Conservation (phyloP, 2,329 filamentous ascomycete species). For the Pseudogymnoascus sp. region DNA sequence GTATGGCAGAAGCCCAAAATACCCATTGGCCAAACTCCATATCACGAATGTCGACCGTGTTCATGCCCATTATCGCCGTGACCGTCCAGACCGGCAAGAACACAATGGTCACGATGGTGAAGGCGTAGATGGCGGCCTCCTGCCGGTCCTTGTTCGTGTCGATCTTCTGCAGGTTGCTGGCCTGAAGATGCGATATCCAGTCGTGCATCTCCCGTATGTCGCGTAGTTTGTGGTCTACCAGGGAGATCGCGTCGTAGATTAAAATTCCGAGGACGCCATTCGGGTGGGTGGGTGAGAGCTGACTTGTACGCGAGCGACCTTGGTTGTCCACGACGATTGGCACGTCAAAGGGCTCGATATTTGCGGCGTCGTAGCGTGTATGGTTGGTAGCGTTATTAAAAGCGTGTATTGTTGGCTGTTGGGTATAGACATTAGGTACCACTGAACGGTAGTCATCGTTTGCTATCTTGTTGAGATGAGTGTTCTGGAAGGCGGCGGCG, state of each 20-base stretch:
- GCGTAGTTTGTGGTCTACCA: conserved; percentile 18
- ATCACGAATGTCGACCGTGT: conserved; percentile 28
- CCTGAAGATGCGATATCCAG: conserved; percentile 17
- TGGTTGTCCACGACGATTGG: background rate
- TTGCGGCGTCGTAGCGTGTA: background rate
- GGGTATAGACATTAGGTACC: background rate
- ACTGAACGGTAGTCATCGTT: background rate
- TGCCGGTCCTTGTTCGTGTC: conserved; percentile 26
- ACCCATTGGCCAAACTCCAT: conserved; percentile 26
- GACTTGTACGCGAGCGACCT: background rate
- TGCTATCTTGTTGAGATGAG: background rate
- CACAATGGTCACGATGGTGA: conserved; percentile 32
- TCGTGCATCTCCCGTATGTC: conserved; percentile 19
- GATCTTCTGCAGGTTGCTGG: conserved; percentile 21
- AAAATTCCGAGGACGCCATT: conserved; percentile 19
- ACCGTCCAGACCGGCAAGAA: conserved; percentile 30
- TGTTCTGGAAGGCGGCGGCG: background rate
- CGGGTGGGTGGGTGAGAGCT: conserved; percentile 11
- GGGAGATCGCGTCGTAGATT: conserved; percentile 15
- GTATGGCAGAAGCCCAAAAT: conserved; percentile 29
- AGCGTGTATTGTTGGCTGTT: background rate
- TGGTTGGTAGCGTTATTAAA: background rate
- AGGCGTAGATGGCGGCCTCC: conserved; percentile 27
- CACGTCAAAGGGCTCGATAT: background rate
- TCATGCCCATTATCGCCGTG: conserved; percentile 30